Evolutionary conservation across 371 early-diverging fungal species (phyloP).

Genomic region (Rhizomucor pusillus): DNA sequence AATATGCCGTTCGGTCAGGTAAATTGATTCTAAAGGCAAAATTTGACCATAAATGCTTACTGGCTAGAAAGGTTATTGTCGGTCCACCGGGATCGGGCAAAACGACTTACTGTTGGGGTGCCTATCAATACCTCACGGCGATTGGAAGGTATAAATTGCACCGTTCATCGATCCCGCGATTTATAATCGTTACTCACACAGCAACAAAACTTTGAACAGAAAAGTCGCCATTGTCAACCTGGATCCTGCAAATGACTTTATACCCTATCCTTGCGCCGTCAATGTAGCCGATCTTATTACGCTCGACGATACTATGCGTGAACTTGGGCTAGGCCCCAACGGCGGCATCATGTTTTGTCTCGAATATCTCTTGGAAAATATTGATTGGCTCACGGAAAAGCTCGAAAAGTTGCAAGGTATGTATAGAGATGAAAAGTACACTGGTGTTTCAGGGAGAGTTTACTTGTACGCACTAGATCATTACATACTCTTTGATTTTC

Average conservation of each 20-base stretch:
- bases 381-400: conserved; percentile 91
- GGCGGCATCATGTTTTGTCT: conserved; percentile 98
- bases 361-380: conserved; percentile 90
- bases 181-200: neutral
- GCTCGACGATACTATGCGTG: conserved; percentile 94
- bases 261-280: conserved; percentile 85
- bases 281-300: conserved; percentile 94
- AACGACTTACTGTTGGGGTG: conserved; percentile 94
- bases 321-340: conserved; percentile 96
- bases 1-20: conserved; percentile 24
- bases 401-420: conserved; percentile 66
- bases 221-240: conserved; percentile 92
- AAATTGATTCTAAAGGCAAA: neutral
- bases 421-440: too few relatives aligned
- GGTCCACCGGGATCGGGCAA: conserved; percentile 99
- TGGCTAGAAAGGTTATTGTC: conserved; percentile 73
- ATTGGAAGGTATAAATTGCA: conserved; percentile 62
- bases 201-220: conserved; percentile 34
- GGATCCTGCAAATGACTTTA: conserved; percentile 95
- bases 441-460: too few relatives aligned
- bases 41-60: neutral
- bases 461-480: conserved; percentile 45
- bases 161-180: too few relatives aligned
- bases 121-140: conserved; percentile 84
- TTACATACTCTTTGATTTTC: conserved; percentile 97